Conservation (phyloP, 2,329 filamentous ascomycete genomes). For the Colletotrichum zoysiae region DNA sequence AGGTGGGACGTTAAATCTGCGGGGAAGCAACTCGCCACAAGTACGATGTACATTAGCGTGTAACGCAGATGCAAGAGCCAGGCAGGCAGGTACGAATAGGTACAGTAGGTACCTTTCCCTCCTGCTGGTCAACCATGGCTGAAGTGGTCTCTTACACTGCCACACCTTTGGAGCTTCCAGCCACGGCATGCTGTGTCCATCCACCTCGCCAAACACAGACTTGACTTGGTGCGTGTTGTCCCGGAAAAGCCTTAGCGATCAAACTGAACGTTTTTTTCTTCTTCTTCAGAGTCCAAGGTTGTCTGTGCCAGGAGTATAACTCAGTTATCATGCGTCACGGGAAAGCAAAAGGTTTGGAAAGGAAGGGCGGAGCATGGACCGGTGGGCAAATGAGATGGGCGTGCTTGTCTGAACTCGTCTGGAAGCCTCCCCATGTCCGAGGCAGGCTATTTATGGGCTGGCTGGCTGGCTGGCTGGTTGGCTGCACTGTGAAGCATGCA, state of each 20-base stretch:
- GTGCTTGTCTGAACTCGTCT: slow-evolving; percentile 32
- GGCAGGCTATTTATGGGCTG: slow-evolving; percentile 6
- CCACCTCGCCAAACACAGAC: background rate
- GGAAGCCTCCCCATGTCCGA: slow-evolving; percentile 23
- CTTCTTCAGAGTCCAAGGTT: slow-evolving; percentile 8
- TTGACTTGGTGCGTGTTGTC: background rate
- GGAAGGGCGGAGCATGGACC: background rate
- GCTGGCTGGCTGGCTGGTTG: slow-evolving; percentile 12
- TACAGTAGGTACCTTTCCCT: slow-evolving; percentile 5
- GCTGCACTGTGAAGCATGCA: slow-evolving; percentile 17
- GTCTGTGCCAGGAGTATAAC: slow-evolving; percentile 19
- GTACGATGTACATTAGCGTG: slow-evolving; percentile 29
- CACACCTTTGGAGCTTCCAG: background rate
- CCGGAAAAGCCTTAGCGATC: background rate
- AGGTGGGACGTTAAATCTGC: slow-evolving; percentile 34
- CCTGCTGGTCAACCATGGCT: background rate
- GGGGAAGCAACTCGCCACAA: slow-evolving; percentile 40
- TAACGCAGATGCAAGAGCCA: slow-evolving; percentile 30
- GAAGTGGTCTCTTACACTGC: slow-evolving; percentile 10
- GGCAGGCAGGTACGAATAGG: too few species aligned
- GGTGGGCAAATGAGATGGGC: slow-evolving; percentile 17
- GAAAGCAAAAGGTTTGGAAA: slow-evolving; percentile 24
- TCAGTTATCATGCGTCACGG: slow-evolving; percentile 8
- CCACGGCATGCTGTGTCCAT: background rate
- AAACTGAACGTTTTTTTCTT: background rate